These are phyloP conservation scores for Neofusicoccum kwambonambiense DNA, from an alignment of 2,329 filamentous ascomycete genomes.

Conservation along the genomic window DNA sequence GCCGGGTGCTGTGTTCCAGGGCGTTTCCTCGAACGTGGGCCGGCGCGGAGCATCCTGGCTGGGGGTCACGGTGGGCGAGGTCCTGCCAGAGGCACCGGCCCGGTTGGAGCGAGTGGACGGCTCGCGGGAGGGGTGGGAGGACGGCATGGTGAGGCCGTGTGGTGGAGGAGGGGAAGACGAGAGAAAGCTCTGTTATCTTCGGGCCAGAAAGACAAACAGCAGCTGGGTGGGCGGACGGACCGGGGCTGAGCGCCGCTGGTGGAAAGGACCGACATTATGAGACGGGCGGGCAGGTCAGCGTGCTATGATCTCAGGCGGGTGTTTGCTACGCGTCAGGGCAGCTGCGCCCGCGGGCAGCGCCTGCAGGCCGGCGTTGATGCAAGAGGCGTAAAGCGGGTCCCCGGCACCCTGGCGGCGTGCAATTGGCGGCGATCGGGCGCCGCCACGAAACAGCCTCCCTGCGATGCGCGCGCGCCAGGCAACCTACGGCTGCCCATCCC, in stretches of 20 bases:
- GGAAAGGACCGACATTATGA: slow-evolving; percentile 19
- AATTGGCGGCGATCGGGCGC: slow-evolving; percentile 11
- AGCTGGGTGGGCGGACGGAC: neutral
- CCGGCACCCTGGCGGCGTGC: neutral
- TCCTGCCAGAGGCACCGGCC: neutral
- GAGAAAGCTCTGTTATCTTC: slow-evolving; percentile 4
- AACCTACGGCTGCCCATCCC: neutral
- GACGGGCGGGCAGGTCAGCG: slow-evolving; percentile 12
- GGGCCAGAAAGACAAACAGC: neutral
- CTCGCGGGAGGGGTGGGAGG: slow-evolving; percentile 6
- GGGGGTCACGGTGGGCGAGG: neutral
- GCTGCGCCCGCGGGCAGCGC: slow-evolving; percentile 7
- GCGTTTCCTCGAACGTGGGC: slow-evolving; percentile 8
- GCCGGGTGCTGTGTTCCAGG: slow-evolving; percentile 10
- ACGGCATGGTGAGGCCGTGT: slow-evolving; percentile 4
- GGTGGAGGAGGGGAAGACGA: neutral
- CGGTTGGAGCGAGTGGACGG: neutral
- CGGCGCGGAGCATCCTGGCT: neutral
- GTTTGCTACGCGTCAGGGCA: slow-evolving; percentile 13
- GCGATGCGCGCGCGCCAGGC: slow-evolving; percentile 4
- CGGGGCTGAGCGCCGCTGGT: neutral
- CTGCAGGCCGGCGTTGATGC: slow-evolving; percentile 17
- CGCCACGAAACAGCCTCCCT: slow-evolving; percentile 13
- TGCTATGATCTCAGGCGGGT: slow-evolving; percentile 10
- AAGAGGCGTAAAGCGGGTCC: slow-evolving; percentile 17